phyloP scores from a whole-genome alignment of 495 filamentous ascomycete species.

The Parachaetomium inaequale region DNA sequence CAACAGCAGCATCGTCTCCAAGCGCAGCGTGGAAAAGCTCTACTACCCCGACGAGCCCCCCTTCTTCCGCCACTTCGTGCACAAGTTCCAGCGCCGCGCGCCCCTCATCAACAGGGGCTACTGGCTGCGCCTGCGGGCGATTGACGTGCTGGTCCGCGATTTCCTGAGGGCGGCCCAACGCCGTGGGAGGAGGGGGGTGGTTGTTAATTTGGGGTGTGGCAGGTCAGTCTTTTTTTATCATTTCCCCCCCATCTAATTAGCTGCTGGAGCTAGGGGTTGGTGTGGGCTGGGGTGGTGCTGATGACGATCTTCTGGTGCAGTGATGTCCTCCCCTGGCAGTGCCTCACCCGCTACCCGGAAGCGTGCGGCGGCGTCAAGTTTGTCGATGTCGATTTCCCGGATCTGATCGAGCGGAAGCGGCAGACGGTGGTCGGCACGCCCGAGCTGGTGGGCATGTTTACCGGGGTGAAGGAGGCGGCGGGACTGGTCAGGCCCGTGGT shows the following conservation, averaged over 20 bases:
- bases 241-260: not conserved
- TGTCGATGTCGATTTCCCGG: conserved; percentile 83
- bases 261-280: not conserved
- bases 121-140: conserved; percentile 76
- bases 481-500: conserved; percentile 32
- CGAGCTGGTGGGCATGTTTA: conserved; percentile 47
- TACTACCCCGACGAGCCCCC: conserved; percentile 71
- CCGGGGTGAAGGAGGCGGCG: conserved; percentile 6
- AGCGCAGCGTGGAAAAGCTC: conserved; percentile 79
- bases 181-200: conserved; percentile 41
- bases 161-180: conserved; percentile 50
- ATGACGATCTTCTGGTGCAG: too few species aligned
- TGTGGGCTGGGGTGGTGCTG: conserved; percentile 1
- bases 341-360: conserved; percentile 58
- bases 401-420: conserved; percentile 73
- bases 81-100: conserved; percentile 72
- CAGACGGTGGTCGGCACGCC: conserved; percentile 57
- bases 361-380: conserved; percentile 58
- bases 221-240: conserved; percentile 57
- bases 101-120: conserved; percentile 88
- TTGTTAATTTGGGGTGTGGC: conserved; percentile 87
- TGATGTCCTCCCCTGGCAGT: conserved; percentile 88
- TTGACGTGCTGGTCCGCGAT: conserved; percentile 65
- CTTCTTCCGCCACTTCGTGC: conserved; percentile 83
- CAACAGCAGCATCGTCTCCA: conserved; percentile 84